Conservation (phyloP, 129 eudicot genomes). For the carrot (Daucus carota) region DNA sequence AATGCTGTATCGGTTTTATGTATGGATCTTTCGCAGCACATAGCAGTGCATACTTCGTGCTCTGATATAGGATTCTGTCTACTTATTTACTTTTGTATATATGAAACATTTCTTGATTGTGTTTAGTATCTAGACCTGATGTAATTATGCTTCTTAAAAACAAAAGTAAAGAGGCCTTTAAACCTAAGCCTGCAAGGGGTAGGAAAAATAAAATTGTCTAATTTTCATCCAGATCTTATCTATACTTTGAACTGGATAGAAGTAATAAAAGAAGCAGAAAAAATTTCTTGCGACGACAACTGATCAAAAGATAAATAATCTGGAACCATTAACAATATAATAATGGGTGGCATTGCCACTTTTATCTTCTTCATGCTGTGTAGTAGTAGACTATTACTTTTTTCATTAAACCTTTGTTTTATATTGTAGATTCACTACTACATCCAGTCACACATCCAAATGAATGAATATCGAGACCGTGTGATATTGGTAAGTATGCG, state of each 20-base stretch:
- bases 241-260: background rate
- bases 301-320: background rate
- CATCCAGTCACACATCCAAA: conserved; percentile 95
- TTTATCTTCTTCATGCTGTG: background rate
- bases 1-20: background rate
- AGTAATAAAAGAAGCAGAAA: background rate
- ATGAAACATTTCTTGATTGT: background rate
- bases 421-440: conserved; percentile 66
- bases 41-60: background rate
- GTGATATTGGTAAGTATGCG: conserved; percentile 54
- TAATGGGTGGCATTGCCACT: background rate
- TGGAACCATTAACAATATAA: background rate
- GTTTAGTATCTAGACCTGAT: background rate
- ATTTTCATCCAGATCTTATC: too few species aligned
- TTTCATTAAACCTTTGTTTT: background rate
- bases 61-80: background rate
- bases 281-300: background rate
- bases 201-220: background rate
- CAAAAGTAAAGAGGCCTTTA: background rate
- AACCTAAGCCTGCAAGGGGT: background rate
- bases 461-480: conserved; percentile 94
- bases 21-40: background rate
- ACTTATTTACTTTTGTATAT: background rate
- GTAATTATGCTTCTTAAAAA: background rate
- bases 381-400: background rate